Percentiles rank a stretch among this genome's conserved stretches.
Evolutionary conservation across 2,329 filamentous ascomycete species (phyloP).

Genomic region (Fusarium sp.): DNA sequence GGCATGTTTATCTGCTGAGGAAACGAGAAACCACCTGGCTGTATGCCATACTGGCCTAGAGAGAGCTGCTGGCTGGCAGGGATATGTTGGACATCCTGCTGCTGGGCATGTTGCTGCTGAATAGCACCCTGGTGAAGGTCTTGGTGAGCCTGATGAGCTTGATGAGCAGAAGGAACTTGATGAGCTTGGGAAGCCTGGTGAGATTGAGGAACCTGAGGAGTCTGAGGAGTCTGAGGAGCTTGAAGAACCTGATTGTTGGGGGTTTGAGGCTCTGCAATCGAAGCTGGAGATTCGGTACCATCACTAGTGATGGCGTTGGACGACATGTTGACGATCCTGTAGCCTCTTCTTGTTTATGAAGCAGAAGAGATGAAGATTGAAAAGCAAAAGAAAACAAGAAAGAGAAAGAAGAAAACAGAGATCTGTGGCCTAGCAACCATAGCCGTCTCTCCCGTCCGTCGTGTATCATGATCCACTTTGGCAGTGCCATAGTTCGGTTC

Average conservation of each 20-base stretch:
- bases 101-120: not conserved
- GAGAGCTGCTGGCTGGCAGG: not conserved
- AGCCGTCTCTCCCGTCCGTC: not conserved
- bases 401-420: not conserved
- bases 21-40: not conserved
- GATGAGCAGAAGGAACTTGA: not conserved
- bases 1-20: not conserved
- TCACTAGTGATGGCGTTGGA: not conserved
- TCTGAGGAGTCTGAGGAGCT: not conserved
- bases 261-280: not conserved
- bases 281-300: not conserved
- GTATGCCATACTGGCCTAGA: not conserved
- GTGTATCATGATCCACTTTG: not conserved
- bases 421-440: not conserved
- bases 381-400: not conserved
- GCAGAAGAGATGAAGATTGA: not conserved
- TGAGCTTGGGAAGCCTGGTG: not conserved
- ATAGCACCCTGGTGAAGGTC: not conserved
- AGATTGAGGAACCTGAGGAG: not conserved
- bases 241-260: not conserved
- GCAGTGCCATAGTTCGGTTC: not conserved
- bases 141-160: not conserved
- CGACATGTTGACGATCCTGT: not conserved
- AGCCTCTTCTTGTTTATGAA: not conserved
- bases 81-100: not conserved